Evolutionary conservation across 2,329 filamentous ascomycete genomes (phyloP), one percentile per base, ranked within the genome.

Genomic region (Phaeosphaeriaceae sp.): DNA sequence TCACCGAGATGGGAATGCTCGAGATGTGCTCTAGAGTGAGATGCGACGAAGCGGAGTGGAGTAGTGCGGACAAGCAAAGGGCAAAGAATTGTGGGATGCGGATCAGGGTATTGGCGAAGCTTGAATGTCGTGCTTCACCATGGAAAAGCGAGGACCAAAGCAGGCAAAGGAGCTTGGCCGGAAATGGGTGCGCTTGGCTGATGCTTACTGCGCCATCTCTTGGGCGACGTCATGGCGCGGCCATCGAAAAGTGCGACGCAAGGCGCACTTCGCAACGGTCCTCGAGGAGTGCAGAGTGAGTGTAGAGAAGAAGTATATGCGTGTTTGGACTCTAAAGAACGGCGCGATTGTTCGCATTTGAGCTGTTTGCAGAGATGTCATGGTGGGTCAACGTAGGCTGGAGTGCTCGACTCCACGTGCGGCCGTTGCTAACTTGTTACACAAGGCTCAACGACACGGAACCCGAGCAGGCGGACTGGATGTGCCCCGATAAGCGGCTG

Each of bases 41-140:
- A n/a, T 9, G 17, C n/a, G 9, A 44, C 20, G 41, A n/a, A 20
- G 20, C 41, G 20, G 3, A 21, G n/a, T 19, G 41, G n/a, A 19
- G 41, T 13, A 22, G 46, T 52, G n/a, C 15, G 41, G 25, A 56
- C 57, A 56, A 56, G 57, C 53, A 48, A 47, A 54, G 24, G 25
- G 57, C 21, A 41, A 60, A 58, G 51, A 42, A 51, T 27, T 45
- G 22, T 48, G 33, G 47, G n/a, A 52, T 48, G 27, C 24, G 33
- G 48, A 51, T 61, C 41, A 48, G 49, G 13, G 47, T 11, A 53
- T 60, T 66, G 61, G 63, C 21, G 59, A 56, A 66, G 61, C 61
- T 66, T 64, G 54, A 3, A 57, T 62, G 58, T 55, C 61, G 63
- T 50, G 52, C 56, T 57, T 31, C 7, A 22, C n/a, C 31, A 33